A percentile compares a stretch with the other conserved stretches of the same genome.
phyloP scores from a whole-genome alignment of 805 yeast genomes.

The Schwanniomyces polymorphus region DNA sequence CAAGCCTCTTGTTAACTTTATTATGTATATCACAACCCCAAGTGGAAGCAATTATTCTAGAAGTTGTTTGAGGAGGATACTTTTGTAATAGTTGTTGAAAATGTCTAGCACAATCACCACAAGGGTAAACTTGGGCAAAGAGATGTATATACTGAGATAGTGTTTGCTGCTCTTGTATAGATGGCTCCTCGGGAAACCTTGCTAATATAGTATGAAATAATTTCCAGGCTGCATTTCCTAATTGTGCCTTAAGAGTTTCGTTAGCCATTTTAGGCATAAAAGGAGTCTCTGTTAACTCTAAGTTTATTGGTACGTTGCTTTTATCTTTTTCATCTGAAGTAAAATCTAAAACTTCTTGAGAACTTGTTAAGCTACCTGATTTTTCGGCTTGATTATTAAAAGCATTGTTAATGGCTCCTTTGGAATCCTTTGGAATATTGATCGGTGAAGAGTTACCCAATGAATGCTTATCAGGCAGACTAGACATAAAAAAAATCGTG shows the following conservation, averaged over 20 bases:
- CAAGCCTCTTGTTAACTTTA: conserved; percentile 71
- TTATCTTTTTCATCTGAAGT: neutral
- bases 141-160: conserved; percentile 62
- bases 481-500: conserved; percentile 26
- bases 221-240: conserved; percentile 91
- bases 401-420: neutral
- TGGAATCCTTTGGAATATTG: neutral
- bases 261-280: conserved; percentile 96
- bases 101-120: conserved; percentile 96
- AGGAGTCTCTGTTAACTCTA: conserved; percentile 38
- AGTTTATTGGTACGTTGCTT: neutral
- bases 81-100: conserved; percentile 67
- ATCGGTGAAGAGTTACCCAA: conserved; percentile 24
- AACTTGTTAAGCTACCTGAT: neutral
- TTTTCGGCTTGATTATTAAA: neutral
- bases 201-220: conserved; percentile 89
- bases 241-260: conserved; percentile 74
- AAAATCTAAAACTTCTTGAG: neutral
- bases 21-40: conserved; percentile 98
- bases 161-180: conserved; percentile 59
- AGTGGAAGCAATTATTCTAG: conserved; percentile 77
- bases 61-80: conserved; percentile 81
- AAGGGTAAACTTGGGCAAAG: conserved; percentile 92
- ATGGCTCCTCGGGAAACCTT: conserved; percentile 85
- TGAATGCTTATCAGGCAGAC: conserved; percentile 14